A percentile compares a stretch with the other conserved stretches of the same genome.
Evolutionary conservation across 495 filamentous ascomycete genomes (phyloP).

Genomic region (Penicillium dipodomyicola): DNA sequence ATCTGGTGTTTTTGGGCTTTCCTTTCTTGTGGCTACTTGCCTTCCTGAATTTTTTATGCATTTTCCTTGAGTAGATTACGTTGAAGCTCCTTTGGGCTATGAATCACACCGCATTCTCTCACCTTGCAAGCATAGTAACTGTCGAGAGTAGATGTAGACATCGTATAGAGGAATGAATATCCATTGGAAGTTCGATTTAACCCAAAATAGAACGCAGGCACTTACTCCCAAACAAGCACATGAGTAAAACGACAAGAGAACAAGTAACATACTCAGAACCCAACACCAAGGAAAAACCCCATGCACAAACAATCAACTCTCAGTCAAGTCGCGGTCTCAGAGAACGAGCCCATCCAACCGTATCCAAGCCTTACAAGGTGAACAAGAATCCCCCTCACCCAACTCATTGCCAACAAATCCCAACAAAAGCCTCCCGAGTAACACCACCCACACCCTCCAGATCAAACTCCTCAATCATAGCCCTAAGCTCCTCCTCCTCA

Average conservation of each 20-base stretch:
- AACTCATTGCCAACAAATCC: slow-evolving; percentile 62
- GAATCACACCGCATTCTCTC: background rate
- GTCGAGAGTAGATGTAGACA: background rate
- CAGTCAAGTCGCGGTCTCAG: background rate
- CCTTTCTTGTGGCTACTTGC: background rate
- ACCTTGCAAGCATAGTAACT: background rate
- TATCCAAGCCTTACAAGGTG: background rate
- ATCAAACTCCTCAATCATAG: slow-evolving; percentile 99
- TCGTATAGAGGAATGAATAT: background rate
- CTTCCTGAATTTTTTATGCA: background rate
- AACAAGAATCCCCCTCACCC: background rate
- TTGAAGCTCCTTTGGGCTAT: background rate
- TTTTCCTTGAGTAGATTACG: background rate
- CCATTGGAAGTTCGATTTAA: slow-evolving; percentile 1
- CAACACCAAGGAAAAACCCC: slow-evolving; percentile 19
- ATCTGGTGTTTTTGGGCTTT: background rate
- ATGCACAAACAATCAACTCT: slow-evolving; percentile 13
- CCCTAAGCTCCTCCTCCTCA: slow-evolving; percentile 85
- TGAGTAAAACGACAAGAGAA: slow-evolving; percentile 14
- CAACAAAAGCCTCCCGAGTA: slow-evolving; percentile 84
- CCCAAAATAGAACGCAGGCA: slow-evolving; percentile 1
- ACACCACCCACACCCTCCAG: slow-evolving; percentile 88
- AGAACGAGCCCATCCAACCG: background rate
- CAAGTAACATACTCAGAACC: slow-evolving; percentile 3
- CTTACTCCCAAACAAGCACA: slow-evolving; percentile 9